Base-by-base conservation (phyloP, 148 eudicot species). In the Camellia japonica region DNA sequence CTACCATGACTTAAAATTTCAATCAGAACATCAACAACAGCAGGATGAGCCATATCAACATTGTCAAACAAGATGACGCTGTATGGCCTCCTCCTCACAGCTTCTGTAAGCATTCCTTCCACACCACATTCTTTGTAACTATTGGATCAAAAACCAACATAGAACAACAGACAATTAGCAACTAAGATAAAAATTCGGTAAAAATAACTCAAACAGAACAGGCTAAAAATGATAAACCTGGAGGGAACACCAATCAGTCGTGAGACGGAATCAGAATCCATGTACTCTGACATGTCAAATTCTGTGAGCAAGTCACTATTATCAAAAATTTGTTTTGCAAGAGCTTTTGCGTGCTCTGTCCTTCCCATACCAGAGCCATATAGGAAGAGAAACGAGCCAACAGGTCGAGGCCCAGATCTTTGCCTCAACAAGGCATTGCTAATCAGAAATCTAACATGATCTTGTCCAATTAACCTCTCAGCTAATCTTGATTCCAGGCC, bases 381-480 rank as follows among this genome's bases (percentile, higher is more conserved):
- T 42, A 68, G 47, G 47, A 68, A 68, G 19, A 68, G 71, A 68
- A 68, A 68, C 14, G 71, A 41, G n/a, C 71, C 71, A 15, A 68
- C 5, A 41, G 71, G 71, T 14, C 71, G 19, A 42, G 71, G 0
- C 1, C 47, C 71, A 68, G 47, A 13, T n/a, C 46, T 68, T 15
- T 0, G 47, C 71, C 71, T 68, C 19, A 0, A 6, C 71, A 68
- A 68, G 16, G 47, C 71, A 43, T 42, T 16, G 49, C 9, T 15
- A 68, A 68, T 68, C 16, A 41, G n/a, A 68, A 14, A 68, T 7
- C 47, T 42, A 42, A 41, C 68, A 19, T 10, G 68, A 0, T 64
- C 68, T 64, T n/a, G 71, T 67, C 71, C 71, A 67, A 67, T 14
- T 67, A 67, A 0, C 3, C 47, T 42, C n/a, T 67, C 46, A 67